Conservation (phyloP, 2,329 filamentous ascomycete species). For the Colletotrichum lentis region DNA sequence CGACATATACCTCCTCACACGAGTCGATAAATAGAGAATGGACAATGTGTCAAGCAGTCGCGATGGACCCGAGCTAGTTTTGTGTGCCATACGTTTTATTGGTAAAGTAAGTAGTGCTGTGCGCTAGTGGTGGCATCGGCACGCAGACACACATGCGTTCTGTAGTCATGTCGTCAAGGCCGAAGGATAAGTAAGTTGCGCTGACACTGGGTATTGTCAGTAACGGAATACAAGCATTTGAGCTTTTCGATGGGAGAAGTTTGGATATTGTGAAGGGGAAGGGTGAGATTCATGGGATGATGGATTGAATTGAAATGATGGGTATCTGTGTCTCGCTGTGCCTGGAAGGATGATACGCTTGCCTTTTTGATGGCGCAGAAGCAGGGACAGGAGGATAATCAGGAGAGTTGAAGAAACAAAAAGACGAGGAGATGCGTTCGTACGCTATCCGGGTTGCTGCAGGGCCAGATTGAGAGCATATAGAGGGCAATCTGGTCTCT, state of each 20-base stretch:
- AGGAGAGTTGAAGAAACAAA: too few relatives aligned
- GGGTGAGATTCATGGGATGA: constrained; percentile 13
- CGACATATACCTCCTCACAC: constrained; percentile 17
- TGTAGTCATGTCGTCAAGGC: neutral
- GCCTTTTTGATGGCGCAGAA: neutral
- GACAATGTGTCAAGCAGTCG: constrained; percentile 9
- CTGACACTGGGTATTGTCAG: neutral
- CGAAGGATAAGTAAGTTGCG: neutral
- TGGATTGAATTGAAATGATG: constrained; percentile 9
- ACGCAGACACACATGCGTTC: neutral
- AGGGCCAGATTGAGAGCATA: neutral
- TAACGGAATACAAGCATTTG: neutral
- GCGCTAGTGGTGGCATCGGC: neutral
- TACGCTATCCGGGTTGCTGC: neutral
- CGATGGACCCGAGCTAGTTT: too few relatives aligned
- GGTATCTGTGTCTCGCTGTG: constrained; percentile 4
- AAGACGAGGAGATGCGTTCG: neutral
- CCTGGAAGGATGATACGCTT: neutral
- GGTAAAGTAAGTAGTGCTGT: neutral
- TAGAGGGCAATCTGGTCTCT: too few relatives aligned
- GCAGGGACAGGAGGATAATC: neutral
- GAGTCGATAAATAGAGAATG: constrained; percentile 24
- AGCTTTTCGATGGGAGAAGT: constrained; percentile 1
- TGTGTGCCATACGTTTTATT: neutral
- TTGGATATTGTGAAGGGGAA: constrained; percentile 12